Conservation (phyloP, 2,329 filamentous ascomycete genomes). For the Fusarium cyanostomum region DNA sequence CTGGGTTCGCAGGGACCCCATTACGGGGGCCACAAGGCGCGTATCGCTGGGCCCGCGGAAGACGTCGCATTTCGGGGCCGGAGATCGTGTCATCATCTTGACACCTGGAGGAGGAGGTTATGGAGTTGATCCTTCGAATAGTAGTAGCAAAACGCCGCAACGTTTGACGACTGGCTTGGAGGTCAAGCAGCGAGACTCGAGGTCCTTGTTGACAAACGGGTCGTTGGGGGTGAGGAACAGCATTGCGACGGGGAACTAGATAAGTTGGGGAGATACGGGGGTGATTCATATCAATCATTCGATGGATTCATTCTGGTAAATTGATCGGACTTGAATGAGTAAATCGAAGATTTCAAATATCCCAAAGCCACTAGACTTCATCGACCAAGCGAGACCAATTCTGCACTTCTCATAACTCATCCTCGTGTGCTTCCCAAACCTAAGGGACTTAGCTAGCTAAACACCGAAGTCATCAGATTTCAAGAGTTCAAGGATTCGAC, state of each 20-base stretch:
- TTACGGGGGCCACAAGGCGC: constrained; percentile 46
- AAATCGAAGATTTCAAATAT: too few species aligned
- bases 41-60: constrained; percentile 37
- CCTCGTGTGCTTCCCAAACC: too few species aligned
- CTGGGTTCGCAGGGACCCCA: constrained; percentile 61
- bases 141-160: neutral
- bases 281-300: too few species aligned
- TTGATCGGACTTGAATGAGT: too few species aligned
- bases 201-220: constrained; percentile 30
- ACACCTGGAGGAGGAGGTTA: constrained; percentile 44
- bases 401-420: too few species aligned
- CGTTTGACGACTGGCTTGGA: neutral
- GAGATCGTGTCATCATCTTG: constrained; percentile 39
- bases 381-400: too few species aligned
- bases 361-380: too few species aligned
- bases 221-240: constrained; percentile 33
- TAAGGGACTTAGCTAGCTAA: too few species aligned
- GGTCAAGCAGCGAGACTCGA: constrained; percentile 18
- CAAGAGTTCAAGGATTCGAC: too few species aligned
- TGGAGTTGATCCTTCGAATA: constrained; percentile 5
- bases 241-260: constrained; percentile 32
- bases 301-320: too few species aligned
- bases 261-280: neutral
- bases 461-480: too few species aligned
- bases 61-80: constrained; percentile 34